Evolutionary conservation across 495 filamentous ascomycete genomes (phyloP), one percentile per base, ranked within the genome.

Genomic region (Podospora pseudocomata): DNA sequence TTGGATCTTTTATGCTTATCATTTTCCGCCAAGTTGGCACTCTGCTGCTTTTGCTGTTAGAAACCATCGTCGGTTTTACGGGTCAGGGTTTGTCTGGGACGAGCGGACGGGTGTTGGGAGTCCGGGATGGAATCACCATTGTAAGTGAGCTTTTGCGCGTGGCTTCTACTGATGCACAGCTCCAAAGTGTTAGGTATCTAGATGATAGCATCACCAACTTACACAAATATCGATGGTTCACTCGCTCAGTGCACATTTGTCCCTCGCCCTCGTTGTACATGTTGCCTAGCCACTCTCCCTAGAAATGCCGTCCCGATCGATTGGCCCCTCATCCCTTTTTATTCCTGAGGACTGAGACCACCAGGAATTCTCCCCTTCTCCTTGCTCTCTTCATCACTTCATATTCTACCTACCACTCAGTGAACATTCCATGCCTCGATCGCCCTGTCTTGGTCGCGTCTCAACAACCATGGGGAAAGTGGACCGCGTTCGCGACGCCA

Each of bases 361-460:
- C 6, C 23, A 26, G 55, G 55, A 58, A 58, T 58, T 19, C 55
- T 58, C 55, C 9, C 39, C 5, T 49, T 7, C 39, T 49, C 39
- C 39, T 49, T 18, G 13, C 13, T 49, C 9, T 49, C 39, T 49
- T 2, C 30, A 11, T 13, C 39, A 18, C 39, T 13, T 49, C 15
- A 32, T 1, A 9, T 49, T 49, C 15, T 61, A 30, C 26, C 16
- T 27, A 61, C 59, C 59, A 30, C 23, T 30, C 59, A 20, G 49
- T 49, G 30, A 49, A 49, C 61, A 63, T 63, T 63, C 61, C 61
- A 63, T 63, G 28, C 61, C 32, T 11, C 16, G 18, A 39, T 63
- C 16, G n/a, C 28, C 30, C 18, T 63, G 61, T 63, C 61, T 63
- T 49, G 32, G 32, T 44, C 61, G 61, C 61, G 61, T 63, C 30